Evolutionary conservation across 441 rosid species (phyloP).

Genomic region (Corymbia calophylla): DNA sequence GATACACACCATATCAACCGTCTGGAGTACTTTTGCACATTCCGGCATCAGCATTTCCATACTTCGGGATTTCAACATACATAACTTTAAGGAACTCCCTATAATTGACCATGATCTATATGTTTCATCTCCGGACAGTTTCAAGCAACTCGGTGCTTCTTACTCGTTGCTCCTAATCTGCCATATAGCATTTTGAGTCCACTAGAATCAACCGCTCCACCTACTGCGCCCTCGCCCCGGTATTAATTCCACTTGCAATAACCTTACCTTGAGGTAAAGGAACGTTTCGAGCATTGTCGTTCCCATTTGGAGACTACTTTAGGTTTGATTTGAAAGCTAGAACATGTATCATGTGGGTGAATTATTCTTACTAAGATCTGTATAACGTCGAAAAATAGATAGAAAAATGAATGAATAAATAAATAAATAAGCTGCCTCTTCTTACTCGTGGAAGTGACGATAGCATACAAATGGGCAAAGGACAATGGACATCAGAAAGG

Average conservation of each 20-base stretch:
- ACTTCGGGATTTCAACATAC: fast-evolving
- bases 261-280: background rate
- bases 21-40: background rate
- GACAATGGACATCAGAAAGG: background rate
- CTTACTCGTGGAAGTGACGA: background rate
- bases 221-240: background rate
- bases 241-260: background rate
- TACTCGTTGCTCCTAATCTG: background rate
- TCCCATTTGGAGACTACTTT: background rate
- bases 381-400: background rate
- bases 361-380: background rate
- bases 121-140: background rate
- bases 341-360: background rate
- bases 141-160: background rate
- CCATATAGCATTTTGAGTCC: background rate
- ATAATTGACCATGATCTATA: background rate
- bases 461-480: background rate
- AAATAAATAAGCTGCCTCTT: background rate
- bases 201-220: background rate
- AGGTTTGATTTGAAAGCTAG: background rate
- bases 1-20: background rate
- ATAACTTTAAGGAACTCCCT: background rate
- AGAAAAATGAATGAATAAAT: background rate
- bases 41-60: background rate
- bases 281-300: background rate